These are phyloP conservation scores for Xylogone sp. DNA, from an alignment of 2,329 filamentous ascomycete species.

Conservation along the genomic window DNA sequence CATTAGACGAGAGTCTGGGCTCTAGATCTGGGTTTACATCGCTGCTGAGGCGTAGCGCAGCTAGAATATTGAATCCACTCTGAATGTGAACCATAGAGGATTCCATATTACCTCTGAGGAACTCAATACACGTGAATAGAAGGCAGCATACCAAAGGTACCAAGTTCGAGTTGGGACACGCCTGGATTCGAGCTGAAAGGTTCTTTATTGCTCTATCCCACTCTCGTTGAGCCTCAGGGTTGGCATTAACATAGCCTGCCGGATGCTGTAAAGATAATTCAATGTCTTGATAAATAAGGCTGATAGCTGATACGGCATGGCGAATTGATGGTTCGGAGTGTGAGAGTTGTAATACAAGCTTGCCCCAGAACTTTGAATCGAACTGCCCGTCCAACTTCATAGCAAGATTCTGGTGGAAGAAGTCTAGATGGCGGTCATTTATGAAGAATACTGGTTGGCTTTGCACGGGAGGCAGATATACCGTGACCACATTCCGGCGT, in stretches of 20 bases:
- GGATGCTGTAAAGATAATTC: slow-evolving; percentile 5
- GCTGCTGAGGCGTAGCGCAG: slow-evolving; percentile 4
- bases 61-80: slow-evolving; percentile 11
- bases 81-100: slow-evolving; percentile 11
- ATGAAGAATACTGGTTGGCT: slow-evolving; percentile 5
- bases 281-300: slow-evolving; percentile 4
- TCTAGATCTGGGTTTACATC: slow-evolving; percentile 2
- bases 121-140: slow-evolving; percentile 16
- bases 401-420: slow-evolving; percentile 8
- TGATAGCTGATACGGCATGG: slow-evolving; percentile 12
- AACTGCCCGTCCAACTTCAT: slow-evolving; percentile 6
- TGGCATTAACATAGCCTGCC: slow-evolving; percentile 8
- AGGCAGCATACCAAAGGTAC: slow-evolving; percentile 14
- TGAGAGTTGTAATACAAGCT: slow-evolving; percentile 9
- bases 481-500: slow-evolving; percentile 1
- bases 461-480: slow-evolving; percentile 4
- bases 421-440: slow-evolving; percentile 12
- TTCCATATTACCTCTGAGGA: slow-evolving; percentile 11
- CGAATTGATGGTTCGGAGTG: slow-evolving; percentile 11
- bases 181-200: slow-evolving; percentile 9
- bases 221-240: slow-evolving; percentile 2
- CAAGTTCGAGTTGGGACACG: slow-evolving; percentile 8
- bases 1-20: slow-evolving; percentile 6
- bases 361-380: slow-evolving; percentile 12
- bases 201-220: slow-evolving; percentile 4